Percentiles rank a stretch among this genome's conserved stretches.
Evolutionary conservation across 116 monocot genomes (phyloP).

Genomic region (Zostera marina): DNA sequence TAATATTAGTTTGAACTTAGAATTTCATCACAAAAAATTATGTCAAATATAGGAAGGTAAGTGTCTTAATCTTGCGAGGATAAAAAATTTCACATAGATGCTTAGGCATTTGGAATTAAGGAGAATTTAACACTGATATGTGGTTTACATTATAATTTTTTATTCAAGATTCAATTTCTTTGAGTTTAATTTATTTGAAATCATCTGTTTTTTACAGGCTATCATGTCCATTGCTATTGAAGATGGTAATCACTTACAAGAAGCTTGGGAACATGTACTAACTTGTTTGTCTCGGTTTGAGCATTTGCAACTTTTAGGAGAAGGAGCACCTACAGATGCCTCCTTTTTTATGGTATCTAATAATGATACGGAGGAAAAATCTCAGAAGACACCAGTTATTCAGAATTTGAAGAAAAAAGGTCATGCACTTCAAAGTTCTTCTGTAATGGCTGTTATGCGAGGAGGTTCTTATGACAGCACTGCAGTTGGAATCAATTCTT

Average conservation of each 20-base stretch:
- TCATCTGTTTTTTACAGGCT: slow-evolving; percentile 27
- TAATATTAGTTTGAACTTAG: not conserved
- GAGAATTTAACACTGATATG: not conserved
- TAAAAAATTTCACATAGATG: not conserved
- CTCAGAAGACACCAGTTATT: slow-evolving; percentile 27
- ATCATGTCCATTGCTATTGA: slow-evolving; percentile 91
- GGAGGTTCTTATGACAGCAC: slow-evolving; percentile 96
- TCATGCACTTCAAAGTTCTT: slow-evolving; percentile 77
- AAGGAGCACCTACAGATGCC: slow-evolving; percentile 89
- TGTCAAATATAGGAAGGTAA: not conserved
- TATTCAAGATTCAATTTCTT: not conserved
- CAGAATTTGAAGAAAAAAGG: slow-evolving; percentile 51
- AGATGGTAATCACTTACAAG: slow-evolving; percentile 92
- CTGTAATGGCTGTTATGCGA: slow-evolving; percentile 77
- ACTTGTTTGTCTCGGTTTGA: slow-evolving; percentile 97
- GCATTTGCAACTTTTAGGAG: slow-evolving; percentile 81
- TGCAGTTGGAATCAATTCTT: slow-evolving; percentile 30
- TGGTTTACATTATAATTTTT: too few species aligned
- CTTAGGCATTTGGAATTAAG: too few species aligned
- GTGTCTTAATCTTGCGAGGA: not conserved
- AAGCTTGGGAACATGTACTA: slow-evolving; percentile 88
- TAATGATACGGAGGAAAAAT: slow-evolving; percentile 47
- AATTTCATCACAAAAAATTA: not conserved
- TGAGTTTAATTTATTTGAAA: not conserved
- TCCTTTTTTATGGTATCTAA: slow-evolving; percentile 53